Evolutionary conservation across 495 filamentous ascomycete species (phyloP).

Genomic region (Aspergillus olivimuriae): DNA sequence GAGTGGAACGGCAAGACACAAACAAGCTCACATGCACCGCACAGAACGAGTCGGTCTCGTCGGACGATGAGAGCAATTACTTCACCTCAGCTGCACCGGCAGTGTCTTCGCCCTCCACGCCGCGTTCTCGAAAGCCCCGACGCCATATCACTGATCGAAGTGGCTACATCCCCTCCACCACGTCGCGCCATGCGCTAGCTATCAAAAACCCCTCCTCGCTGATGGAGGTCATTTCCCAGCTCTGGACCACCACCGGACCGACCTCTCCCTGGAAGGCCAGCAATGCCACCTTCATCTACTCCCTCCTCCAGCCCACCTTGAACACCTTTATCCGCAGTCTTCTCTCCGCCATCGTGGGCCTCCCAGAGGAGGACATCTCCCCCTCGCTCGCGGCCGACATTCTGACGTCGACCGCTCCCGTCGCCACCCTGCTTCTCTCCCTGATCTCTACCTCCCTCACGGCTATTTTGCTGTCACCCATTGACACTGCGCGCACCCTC

Average conservation of each 20-base stretch:
- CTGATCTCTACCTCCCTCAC: slow-evolving; percentile 77
- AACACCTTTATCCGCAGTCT: slow-evolving; percentile 82
- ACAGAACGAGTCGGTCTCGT: slow-evolving; percentile 39
- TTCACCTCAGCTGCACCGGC: slow-evolving; percentile 70
- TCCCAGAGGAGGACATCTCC: slow-evolving; percentile 67
- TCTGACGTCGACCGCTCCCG: slow-evolving; percentile 64
- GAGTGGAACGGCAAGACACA: too few relatives aligned
- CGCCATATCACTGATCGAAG: slow-evolving; percentile 45
- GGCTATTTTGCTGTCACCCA: slow-evolving; percentile 70
- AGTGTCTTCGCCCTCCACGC: slow-evolving; percentile 48
- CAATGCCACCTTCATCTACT: slow-evolving; percentile 86
- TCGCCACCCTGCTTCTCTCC: slow-evolving; percentile 68
- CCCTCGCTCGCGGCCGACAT: slow-evolving; percentile 50
- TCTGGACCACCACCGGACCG: slow-evolving; percentile 84
- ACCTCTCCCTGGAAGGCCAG: slow-evolving; percentile 94
- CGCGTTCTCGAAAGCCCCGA: slow-evolving; percentile 35
- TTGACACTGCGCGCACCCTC: slow-evolving; percentile 85
- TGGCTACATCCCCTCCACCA: slow-evolving; percentile 40
- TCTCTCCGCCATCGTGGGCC: slow-evolving; percentile 72
- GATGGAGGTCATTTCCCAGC: slow-evolving; percentile 68
- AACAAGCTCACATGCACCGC: too few relatives aligned
- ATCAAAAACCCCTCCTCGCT: slow-evolving; percentile 67
- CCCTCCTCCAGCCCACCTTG: slow-evolving; percentile 72
- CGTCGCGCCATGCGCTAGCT: slow-evolving; percentile 54
- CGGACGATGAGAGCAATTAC: slow-evolving; percentile 80